Base-by-base conservation (phyloP, 352 stramenopile species). In the Phytopythium montanum region DNA sequence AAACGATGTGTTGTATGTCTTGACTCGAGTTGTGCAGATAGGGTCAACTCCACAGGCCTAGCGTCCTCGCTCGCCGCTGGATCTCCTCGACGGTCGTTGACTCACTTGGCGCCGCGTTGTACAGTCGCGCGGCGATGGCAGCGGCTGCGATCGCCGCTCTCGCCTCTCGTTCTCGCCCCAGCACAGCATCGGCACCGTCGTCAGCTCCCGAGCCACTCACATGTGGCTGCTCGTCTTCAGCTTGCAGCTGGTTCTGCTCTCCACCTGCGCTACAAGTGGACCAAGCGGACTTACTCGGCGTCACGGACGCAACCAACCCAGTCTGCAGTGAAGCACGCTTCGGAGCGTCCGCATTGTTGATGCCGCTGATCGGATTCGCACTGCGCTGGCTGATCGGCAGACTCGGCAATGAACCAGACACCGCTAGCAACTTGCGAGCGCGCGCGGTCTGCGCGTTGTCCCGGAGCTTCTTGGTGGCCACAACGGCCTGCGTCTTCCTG, bases 41-140 rank as follows among this genome's bases (percentile, higher is more conserved):
- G 29, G 9, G 12, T 44, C n/a, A 82, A 54, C 64, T 83, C 73
- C 73, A 83, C 2, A 83, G 58, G 5, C 73, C 71, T 9, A 83
- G 60, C n/a, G 69, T 63, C 33, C 74, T 78, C 0, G 71, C 71
- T 28, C 76, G 73, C 29, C 54, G 48, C 49, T 71, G 71, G n/a
- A 83, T 68, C 26, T 74, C 71, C 23, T 73, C 63, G 29, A 83
- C 69, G 1, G 50, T 69, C 2, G 56, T 33, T 23, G 61, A 36
- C 2, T n/a, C 33, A 54, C 4, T 29, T 1, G 33, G 62, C 18
- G 29, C 33, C 45, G 49, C 56, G 14, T 60, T 65, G 25, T 83
- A 83, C 10, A 83, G 33, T 29, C 73, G 55, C 8, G 71, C 65
- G 0, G 73, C 73, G 18, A 62, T 66, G 2, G 69, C 71, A 2